Evolutionary conservation across 1,139 yeast species (phyloP).

Genomic region (Protomyces inundatus): DNA sequence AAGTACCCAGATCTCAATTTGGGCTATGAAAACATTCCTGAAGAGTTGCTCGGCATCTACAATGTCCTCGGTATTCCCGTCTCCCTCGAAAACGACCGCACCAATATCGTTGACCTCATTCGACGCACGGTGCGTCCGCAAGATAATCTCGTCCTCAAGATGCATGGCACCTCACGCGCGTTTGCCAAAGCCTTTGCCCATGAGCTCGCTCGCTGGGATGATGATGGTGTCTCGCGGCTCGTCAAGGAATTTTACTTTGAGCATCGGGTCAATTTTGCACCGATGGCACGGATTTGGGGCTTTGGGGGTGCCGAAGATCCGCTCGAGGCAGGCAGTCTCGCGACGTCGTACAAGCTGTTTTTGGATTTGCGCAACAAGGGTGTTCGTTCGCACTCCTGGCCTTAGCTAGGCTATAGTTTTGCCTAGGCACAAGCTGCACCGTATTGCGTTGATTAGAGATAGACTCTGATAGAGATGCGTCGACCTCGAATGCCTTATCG

Average conservation of each 20-base stretch:
- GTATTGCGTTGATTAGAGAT: no score
- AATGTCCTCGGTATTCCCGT: constrained; percentile 3
- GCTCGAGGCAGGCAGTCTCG: constrained; percentile 1
- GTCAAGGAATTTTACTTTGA: constrained; percentile 19
- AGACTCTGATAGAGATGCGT: no score
- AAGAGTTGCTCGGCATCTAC: constrained; percentile 11
- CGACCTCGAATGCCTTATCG: no score
- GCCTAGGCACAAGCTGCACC: no score
- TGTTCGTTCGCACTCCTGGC: constrained; percentile 19
- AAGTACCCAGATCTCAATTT: background rate
- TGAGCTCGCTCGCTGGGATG: background rate
- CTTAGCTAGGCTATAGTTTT: background rate
- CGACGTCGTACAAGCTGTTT: constrained; percentile 3
- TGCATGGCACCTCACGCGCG: constrained; percentile 7
- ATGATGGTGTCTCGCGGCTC: constrained; percentile 8
- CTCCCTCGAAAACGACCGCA: constrained; percentile 1
- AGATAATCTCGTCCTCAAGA: constrained; percentile 8
- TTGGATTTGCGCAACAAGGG: background rate
- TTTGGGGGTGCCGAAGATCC: background rate
- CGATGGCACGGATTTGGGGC: background rate
- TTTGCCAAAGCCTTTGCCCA: constrained; percentile 9
- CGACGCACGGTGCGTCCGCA: constrained; percentile 13
- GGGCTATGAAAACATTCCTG: constrained; percentile 5
- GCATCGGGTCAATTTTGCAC: background rate
- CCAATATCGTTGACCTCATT: constrained; percentile 5